Percentiles rank a stretch among this genome's conserved stretches.
Evolutionary conservation across 2,329 filamentous ascomycete species (phyloP).

Genomic region (Cadophora sp.): DNA sequence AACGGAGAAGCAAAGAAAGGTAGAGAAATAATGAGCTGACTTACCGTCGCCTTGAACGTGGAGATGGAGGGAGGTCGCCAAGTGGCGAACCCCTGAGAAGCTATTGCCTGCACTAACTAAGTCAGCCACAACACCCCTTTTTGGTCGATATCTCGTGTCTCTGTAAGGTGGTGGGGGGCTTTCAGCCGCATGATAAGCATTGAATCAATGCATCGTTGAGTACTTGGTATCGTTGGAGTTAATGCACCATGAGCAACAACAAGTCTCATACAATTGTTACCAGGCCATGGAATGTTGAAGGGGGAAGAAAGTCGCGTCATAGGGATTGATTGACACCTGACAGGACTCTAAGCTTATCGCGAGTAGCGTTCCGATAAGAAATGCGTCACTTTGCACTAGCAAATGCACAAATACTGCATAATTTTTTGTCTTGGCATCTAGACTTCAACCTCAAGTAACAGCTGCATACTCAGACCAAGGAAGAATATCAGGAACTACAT

Average conservation of each 20-base stretch:
- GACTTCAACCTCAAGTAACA: not conserved
- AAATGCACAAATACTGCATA: constrained; percentile 14
- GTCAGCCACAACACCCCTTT: constrained; percentile 17
- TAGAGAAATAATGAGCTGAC: not conserved
- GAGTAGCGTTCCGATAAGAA: not conserved
- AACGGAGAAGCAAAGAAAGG: not conserved
- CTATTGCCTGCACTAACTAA: constrained; percentile 16
- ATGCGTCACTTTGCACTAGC: not conserved
- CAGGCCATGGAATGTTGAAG: not conserved
- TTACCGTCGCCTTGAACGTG: constrained; percentile 1
- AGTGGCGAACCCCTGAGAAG: constrained; percentile 16
- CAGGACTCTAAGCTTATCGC: constrained; percentile 6
- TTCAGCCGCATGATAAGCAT: not conserved
- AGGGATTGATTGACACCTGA: not conserved
- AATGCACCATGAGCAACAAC: not conserved
- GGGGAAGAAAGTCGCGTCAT: not conserved
- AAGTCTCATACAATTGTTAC: not conserved
- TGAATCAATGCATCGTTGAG: not conserved
- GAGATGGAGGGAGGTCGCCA: not conserved
- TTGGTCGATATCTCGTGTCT: constrained; percentile 20
- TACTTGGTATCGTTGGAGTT: too few relatives aligned
- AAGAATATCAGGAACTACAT: too few relatives aligned
- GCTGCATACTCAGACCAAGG: too few relatives aligned
- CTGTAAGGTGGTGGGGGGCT: not conserved
- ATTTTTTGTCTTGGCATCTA: not conserved